Evolutionary conservation across 176 grass and related monocot genomes (phyloP).

Genomic region (Puccinellia tenuiflora): DNA sequence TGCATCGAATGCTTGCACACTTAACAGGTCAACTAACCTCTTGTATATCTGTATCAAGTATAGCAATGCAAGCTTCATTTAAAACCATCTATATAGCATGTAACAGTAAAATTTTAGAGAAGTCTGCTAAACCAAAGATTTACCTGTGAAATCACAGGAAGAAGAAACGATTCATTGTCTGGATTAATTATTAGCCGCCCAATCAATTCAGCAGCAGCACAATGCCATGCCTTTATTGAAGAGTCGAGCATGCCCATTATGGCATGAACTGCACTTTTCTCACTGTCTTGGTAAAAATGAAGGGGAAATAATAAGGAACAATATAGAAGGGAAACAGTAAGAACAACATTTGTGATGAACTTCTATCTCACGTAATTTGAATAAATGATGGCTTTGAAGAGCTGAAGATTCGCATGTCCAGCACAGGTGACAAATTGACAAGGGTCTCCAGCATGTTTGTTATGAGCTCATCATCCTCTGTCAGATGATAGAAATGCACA

Average conservation of each 20-base stretch:
- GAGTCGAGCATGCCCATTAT: slow-evolving; percentile 96
- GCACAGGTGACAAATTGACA: slow-evolving; percentile 95
- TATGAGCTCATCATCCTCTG: slow-evolving; percentile 98
- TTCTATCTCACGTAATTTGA: slow-evolving; percentile 68
- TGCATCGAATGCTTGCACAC: slow-evolving; percentile 82
- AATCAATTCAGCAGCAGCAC: slow-evolving; percentile 95
- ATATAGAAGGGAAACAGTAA: slow-evolving; percentile 8
- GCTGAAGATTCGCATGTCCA: slow-evolving; percentile 95
- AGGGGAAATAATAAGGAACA: slow-evolving; percentile 4
- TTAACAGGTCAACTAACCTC: slow-evolving; percentile 84
- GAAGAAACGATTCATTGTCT: slow-evolving; percentile 90
- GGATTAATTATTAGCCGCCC: slow-evolving; percentile 97
- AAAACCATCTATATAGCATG: slow-evolving; percentile 11
- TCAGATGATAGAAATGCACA: slow-evolving; percentile 37
- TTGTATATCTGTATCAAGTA: slow-evolving; percentile 65
- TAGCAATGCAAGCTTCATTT: slow-evolving; percentile 17
- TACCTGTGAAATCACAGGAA: slow-evolving; percentile 71
- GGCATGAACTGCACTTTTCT: slow-evolving; percentile 85
- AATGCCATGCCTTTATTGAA: slow-evolving; percentile 88
- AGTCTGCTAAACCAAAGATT: neutral
- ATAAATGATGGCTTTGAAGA: slow-evolving; percentile 91
- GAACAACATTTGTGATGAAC: neutral
- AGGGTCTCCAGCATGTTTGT: slow-evolving; percentile 95
- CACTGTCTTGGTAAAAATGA: slow-evolving; percentile 39
- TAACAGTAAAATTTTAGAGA: neutral